Base-by-base conservation (phyloP, 306 rosid species). In the Notholithocarpus densiflorus region DNA sequence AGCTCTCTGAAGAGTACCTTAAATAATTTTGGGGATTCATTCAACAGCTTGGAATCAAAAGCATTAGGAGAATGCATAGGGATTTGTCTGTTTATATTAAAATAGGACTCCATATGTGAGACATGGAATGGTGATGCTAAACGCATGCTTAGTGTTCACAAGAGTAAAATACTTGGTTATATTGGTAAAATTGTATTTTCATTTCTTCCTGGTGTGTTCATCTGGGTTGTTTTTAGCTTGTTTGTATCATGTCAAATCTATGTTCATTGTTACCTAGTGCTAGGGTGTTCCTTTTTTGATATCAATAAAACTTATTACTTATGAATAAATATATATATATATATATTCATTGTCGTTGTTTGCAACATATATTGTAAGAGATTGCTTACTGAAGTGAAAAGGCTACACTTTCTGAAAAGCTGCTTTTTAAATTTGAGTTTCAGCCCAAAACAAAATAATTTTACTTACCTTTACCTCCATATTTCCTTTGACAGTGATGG, bases 401-500 rank as follows among this genome's bases (percentile, higher is more conserved):
- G 48, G 20, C 45, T 66, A 6, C 40, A 66, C 52, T 7, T 34
- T 23, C 17, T 32, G 27, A 34, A 66, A 66, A 32, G 72, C 3
- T 66, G 48, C 23, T 78, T 73, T 29, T 20, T 29, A 27, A 51
- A 57, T 65, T 12, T n/a, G 37, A 53, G 21, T 62, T 54, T 8
- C 48, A 61, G 34, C 23, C 8, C 14, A 43, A 27, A 14, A 13
- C 17, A 66, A 20, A 32, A 13, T 27, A 20, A 72, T 51, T 3
- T 1, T 79, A 56, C 43, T 81, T 37, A 73, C 12, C n/a, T 73
- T 54, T 76, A 66, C 52, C 19, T 55, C 26, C 24, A 40, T 80
- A 12, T 78, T 78, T 81, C 64, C 31, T 77, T 52, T 82, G 71
- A 60, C 76, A 95, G 99, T 95, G 90, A 89, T 79, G 91, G 89